These are phyloP conservation scores for Cyclotella choctawhatcheeana DNA, from an alignment of 108 stramenopile genomes.

Conservation along the genomic window DNA sequence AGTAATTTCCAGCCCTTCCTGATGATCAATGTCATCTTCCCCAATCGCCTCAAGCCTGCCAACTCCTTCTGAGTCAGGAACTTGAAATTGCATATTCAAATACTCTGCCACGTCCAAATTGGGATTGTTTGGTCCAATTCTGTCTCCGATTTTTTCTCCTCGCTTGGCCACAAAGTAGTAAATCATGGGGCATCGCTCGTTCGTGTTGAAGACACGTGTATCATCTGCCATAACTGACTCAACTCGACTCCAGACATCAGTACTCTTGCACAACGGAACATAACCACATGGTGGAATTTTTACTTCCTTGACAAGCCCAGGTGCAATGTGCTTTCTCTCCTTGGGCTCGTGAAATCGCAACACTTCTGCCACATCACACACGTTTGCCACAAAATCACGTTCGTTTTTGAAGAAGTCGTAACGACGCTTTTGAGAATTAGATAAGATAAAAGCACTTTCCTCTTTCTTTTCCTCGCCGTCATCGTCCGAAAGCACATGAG, in stretches of 20 bases:
- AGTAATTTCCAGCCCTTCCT: constrained; percentile 36
- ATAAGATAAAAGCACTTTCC: constrained; percentile 55
- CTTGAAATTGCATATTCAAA: constrained; percentile 86
- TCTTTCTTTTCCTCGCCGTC: constrained; percentile 57
- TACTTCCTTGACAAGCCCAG: constrained; percentile 66
- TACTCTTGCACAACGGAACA: constrained; percentile 90
- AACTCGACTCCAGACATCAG: constrained; percentile 90
- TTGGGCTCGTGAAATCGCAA: constrained; percentile 91
- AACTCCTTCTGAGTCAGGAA: constrained; percentile 49
- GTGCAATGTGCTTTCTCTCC: constrained; percentile 82
- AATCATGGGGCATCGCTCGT: constrained; percentile 94
- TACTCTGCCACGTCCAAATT: constrained; percentile 95
- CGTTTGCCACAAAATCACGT: constrained; percentile 88
- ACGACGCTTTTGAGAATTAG: constrained; percentile 75
- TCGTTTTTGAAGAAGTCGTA: constrained; percentile 93
- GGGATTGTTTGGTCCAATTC: constrained; percentile 56
- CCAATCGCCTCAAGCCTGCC: constrained; percentile 46
- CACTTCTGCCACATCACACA: constrained; percentile 95
- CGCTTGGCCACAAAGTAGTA: constrained; percentile 91
- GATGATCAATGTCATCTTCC: constrained; percentile 49
- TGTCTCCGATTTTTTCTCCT: constrained; percentile 62
- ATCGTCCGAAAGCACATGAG: constrained; percentile 57
- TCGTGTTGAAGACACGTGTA: constrained; percentile 95
- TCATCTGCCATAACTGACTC: constrained; percentile 77
- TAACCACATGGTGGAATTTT: constrained; percentile 88